Evolutionary conservation across 768 basidiomycete genomes (phyloP).

Genomic region (Serendipita sp.): DNA sequence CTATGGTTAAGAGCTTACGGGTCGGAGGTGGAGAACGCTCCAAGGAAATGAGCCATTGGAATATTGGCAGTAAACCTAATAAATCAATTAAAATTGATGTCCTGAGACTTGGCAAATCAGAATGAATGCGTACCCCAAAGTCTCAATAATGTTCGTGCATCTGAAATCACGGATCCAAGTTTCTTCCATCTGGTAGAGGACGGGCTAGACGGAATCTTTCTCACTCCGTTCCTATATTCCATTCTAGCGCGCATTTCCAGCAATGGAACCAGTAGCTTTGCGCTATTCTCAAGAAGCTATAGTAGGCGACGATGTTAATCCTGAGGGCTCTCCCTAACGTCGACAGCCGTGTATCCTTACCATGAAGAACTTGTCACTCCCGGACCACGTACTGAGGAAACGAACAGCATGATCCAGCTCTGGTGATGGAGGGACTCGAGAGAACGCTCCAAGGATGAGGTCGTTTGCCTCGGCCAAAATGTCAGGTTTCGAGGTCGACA

Average conservation of each 20-base stretch:
- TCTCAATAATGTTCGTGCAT: slow-evolving; percentile 60
- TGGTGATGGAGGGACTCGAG: slow-evolving; percentile 40
- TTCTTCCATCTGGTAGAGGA: slow-evolving; percentile 34
- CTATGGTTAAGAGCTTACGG: slow-evolving; percentile 52
- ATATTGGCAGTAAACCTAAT: slow-evolving; percentile 34
- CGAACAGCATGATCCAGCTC: slow-evolving; percentile 57
- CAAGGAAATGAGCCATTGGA: slow-evolving; percentile 65
- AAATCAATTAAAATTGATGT: neutral
- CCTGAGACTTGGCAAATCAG: neutral
- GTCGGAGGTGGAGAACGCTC: slow-evolving; percentile 62
- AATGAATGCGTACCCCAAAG: slow-evolving; percentile 53
- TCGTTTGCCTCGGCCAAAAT: slow-evolving; percentile 43
- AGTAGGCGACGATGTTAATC: no score
- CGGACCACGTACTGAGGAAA: slow-evolving; percentile 70
- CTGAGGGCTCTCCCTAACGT: neutral
- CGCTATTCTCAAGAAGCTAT: slow-evolving; percentile 57
- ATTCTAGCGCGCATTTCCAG: slow-evolving; percentile 51
- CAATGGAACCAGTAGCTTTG: slow-evolving; percentile 54
- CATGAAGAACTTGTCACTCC: slow-evolving; percentile 73
- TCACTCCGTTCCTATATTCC: slow-evolving; percentile 48
- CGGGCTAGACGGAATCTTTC: slow-evolving; percentile 18
- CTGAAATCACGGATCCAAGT: slow-evolving; percentile 39
- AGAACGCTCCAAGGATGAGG: slow-evolving; percentile 46
- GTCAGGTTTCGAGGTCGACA: slow-evolving; percentile 39
- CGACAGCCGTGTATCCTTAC: slow-evolving; percentile 22